phyloP scores from a whole-genome alignment of 1,284 basidiomycete species.

The Chalciporus sp. region DNA sequence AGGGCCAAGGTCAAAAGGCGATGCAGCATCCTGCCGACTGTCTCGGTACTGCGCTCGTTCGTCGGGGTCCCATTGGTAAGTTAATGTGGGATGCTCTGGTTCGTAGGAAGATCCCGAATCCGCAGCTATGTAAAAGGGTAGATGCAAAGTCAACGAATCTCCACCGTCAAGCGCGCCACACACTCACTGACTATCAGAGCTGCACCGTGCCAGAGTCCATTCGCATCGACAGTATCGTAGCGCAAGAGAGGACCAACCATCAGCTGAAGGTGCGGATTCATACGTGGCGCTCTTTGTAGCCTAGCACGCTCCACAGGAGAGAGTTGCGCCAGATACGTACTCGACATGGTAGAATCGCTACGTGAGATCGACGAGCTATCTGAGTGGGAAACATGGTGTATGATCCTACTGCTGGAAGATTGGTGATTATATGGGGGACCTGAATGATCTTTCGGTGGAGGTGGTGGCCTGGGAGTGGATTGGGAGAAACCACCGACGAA shows the following conservation, averaged over 20 bases:
- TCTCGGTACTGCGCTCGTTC: constrained; percentile 23
- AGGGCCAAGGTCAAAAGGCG: constrained; percentile 59
- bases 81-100: constrained; percentile 72
- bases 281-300: constrained; percentile 55
- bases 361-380: constrained; percentile 10
- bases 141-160: constrained; percentile 5
- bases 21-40: constrained; percentile 17
- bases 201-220: constrained; percentile 84
- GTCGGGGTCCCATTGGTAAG: constrained; percentile 78
- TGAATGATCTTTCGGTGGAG: constrained; percentile 36
- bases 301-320: constrained; percentile 66
- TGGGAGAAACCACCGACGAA: constrained; percentile 56
- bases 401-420: constrained; percentile 1
- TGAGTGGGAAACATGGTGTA: constrained; percentile 10
- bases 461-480: constrained; percentile 26
- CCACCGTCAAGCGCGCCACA: neutral
- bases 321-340: constrained; percentile 49
- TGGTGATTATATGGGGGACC: constrained; percentile 9
- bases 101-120: constrained; percentile 83
- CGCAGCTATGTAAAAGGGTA: constrained; percentile 45
- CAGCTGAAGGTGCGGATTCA: constrained; percentile 73
- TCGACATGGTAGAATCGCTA: constrained; percentile 35
- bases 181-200: constrained; percentile 80
- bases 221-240: constrained; percentile 85
- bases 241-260: constrained; percentile 89